Conservation (phyloP, 768 basidiomycete genomes). For the Pisolithus orientalis region DNA sequence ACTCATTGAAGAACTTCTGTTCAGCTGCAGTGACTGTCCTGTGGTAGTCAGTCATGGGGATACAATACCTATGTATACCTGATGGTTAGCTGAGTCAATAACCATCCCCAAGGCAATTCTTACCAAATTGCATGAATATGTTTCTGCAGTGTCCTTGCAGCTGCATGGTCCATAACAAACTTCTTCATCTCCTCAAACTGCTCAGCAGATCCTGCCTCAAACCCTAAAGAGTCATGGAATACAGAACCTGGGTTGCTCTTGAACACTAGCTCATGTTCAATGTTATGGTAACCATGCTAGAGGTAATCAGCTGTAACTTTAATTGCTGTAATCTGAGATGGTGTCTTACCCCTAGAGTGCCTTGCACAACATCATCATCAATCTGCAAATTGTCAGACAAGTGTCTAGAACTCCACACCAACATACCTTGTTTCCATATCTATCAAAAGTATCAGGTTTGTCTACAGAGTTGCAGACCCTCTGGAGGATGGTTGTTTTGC, state of each 20-base stretch:
- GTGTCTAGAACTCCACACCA: not conserved
- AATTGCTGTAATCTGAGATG: not conserved
- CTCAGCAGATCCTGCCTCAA: conserved; percentile 28
- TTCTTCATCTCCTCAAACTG: conserved; percentile 24
- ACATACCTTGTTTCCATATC: conserved; percentile 12
- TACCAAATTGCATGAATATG: conserved; percentile 37
- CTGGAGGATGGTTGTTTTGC: conserved; percentile 37
- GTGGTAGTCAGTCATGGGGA: conserved; percentile 19
- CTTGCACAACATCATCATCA: not conserved
- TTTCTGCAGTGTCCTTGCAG: conserved; percentile 10
- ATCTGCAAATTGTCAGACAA: conserved; percentile 1
- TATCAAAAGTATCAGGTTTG: conserved; percentile 23
- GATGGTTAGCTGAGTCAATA: not conserved
- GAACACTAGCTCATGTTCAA: conserved; percentile 25
- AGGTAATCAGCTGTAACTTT: not conserved
- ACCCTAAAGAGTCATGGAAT: conserved; percentile 38
- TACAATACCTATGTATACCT: conserved; percentile 33
- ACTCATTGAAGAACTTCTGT: conserved; percentile 25
- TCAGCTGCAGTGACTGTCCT: conserved; percentile 26
- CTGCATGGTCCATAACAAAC: conserved; percentile 26
- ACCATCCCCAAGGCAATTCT: not conserved
- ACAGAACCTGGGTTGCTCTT: conserved; percentile 27
- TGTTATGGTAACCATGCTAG: conserved; percentile 27
- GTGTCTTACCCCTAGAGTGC: not conserved
- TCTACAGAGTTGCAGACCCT: conserved; percentile 31